Base-by-base conservation (phyloP, 1,284 basidiomycete species). In the Termitomyces sp. region DNA sequence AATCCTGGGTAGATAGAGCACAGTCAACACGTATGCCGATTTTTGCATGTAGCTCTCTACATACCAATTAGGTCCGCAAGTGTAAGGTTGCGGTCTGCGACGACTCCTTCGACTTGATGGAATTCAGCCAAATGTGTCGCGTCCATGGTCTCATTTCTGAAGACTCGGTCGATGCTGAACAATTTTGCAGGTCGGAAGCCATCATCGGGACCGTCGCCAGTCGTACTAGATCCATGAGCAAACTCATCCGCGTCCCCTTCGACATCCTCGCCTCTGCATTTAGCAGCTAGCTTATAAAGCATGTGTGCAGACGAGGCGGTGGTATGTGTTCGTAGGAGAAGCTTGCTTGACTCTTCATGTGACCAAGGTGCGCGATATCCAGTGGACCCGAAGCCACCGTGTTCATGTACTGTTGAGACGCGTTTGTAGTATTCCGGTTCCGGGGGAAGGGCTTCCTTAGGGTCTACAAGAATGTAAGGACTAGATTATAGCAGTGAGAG, bases 51-150 rank as follows among this genome's bases (percentile, higher is more conserved):
- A 31, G 21, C 44, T 44, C 44, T 44, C 9, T 10, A 63, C 69
- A 49, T 60, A 92, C 94, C 95, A 63, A 99, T 98, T 57, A 99
- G 77, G 70, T 99, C 94, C 15, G 94, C 97, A n/a, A 99, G 77
- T 1, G 96, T 99, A 58, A 99, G 78, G 58, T 88, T 85, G 63
- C 88, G 85, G 73, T 99, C 97, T 13, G 97, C 97, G 13, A 99
- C 94, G 45, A 99, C 96, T 56, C 97, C 97, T 73, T 99, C 97
- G 12, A 99, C 97, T 73, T 99, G 97, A 70, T 99, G 96, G 80
- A 99, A 99, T 74, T 99, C 97, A 17, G 97, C 97, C 58, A 99
- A 69, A 77, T 99, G 97, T n/a, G 97, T 99, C 36, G 95, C 95
- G 72, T 99, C 97, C 76, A 94, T 94, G 0, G 97, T 94, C 73